A percentile compares a stretch with the other conserved stretches of the same genome.
Conservation (phyloP, 257 asterid genomes). For the Cynanchum wilfordii region DNA sequence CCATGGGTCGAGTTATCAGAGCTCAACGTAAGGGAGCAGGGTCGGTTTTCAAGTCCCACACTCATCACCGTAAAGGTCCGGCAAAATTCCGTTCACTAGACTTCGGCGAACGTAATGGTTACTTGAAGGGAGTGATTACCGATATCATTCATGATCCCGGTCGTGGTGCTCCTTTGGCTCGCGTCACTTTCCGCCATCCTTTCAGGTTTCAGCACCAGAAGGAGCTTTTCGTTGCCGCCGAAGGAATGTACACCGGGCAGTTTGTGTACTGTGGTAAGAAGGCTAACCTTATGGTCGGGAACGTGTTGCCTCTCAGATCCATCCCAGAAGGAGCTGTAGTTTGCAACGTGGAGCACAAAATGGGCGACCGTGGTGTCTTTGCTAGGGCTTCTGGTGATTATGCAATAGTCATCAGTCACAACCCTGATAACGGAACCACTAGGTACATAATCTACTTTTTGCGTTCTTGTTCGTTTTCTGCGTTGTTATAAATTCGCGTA, state of each 20-base stretch:
- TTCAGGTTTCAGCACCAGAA: slow-evolving; percentile 74
- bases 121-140: slow-evolving; percentile 63
- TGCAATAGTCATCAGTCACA: slow-evolving; percentile 69
- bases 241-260: slow-evolving; percentile 69
- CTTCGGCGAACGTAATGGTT: slow-evolving; percentile 82
- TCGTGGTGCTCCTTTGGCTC: slow-evolving; percentile 72
- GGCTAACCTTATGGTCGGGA: slow-evolving; percentile 60
- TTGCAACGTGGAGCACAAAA: slow-evolving; percentile 71
- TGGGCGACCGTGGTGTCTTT: slow-evolving; percentile 67
- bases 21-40: slow-evolving; percentile 86
- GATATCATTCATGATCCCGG: slow-evolving; percentile 78
- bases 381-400: slow-evolving; percentile 79
- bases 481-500: not conserved
- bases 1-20: slow-evolving; percentile 70
- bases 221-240: slow-evolving; percentile 73
- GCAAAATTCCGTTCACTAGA: slow-evolving; percentile 69
- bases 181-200: slow-evolving; percentile 69
- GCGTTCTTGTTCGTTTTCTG: not conserved
- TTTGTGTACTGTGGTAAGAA: slow-evolving; percentile 71
- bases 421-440: slow-evolving; percentile 68
- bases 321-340: slow-evolving; percentile 78
- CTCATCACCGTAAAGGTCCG: slow-evolving; percentile 78
- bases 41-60: slow-evolving; percentile 66
- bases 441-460: slow-evolving; percentile 29
- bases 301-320: slow-evolving; percentile 63